Conservation (phyloP, 176 grass and related monocot genomes). For the Hordeum vulgare region MorexV3_pseudomolecules_assembly NC_058520.1:373544434-373544933, state of each 20-base stretch:
- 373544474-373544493: background rate
- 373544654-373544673: constrained; percentile 87
- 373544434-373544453: background rate
- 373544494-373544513: background rate
- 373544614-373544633: constrained; percentile 88
- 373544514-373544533: background rate
- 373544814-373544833: background rate
- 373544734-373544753: background rate
- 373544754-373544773: background rate
- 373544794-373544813: background rate
- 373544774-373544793: background rate
- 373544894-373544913: background rate
- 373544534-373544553: constrained; percentile 43
- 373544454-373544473: background rate
- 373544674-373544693: background rate
- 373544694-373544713: background rate
- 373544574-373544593: constrained; percentile 86
- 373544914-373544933: constrained; percentile 36
- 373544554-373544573: constrained; percentile 82
- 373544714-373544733: background rate
- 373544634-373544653: constrained; percentile 73
- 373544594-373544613: constrained; percentile 72
- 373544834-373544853: background rate
- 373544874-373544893: background rate
- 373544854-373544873: background rate